Evolutionary conservation across 768 basidiomycete species (phyloP).

Genomic region (Gloeostereum incarnatum): DNA sequence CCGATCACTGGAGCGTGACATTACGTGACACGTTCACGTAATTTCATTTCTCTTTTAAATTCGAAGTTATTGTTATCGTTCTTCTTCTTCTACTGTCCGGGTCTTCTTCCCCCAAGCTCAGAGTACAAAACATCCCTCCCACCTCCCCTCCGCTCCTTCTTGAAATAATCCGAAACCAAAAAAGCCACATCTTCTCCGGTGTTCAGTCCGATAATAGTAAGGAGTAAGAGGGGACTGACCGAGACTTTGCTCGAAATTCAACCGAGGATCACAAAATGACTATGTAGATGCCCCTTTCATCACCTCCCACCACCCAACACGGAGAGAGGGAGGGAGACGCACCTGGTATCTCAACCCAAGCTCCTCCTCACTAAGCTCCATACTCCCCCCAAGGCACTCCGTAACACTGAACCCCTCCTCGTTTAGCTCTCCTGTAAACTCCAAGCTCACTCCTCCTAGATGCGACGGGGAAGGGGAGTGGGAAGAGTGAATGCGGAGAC

Average conservation of each 20-base stretch:
- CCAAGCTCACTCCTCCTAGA: conserved; percentile 78
- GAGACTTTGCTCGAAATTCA: conserved; percentile 93
- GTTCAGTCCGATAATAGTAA: conserved; percentile 1
- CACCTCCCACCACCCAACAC: neutral
- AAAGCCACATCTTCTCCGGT: conserved; percentile 60
- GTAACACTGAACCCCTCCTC: conserved; percentile 93
- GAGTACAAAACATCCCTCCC: conserved; percentile 23
- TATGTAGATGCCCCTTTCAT: conserved; percentile 15
- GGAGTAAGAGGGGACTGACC: conserved; percentile 37
- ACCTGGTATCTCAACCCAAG: conserved; percentile 88
- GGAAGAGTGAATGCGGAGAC: conserved; percentile 81
- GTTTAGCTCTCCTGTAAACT: conserved; percentile 87
- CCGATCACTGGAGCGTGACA: no score
- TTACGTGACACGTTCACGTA: no score
- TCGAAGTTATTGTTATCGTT: no score
- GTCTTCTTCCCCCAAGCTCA: conserved; percentile 16
- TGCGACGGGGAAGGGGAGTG: conserved; percentile 58
- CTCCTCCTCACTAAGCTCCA: conserved; percentile 86
- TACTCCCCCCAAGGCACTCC: conserved; percentile 93
- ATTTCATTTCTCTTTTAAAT: no score
- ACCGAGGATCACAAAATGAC: conserved; percentile 90
- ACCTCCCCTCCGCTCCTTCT: conserved; percentile 46
- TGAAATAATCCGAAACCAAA: conserved; percentile 73
- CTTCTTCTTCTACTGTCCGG: conserved; percentile 5
- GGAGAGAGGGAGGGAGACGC: conserved; percentile 8